Evolutionary conservation across 768 basidiomycete genomes (phyloP).

Genomic region (Collybiopsis luxurians): DNA sequence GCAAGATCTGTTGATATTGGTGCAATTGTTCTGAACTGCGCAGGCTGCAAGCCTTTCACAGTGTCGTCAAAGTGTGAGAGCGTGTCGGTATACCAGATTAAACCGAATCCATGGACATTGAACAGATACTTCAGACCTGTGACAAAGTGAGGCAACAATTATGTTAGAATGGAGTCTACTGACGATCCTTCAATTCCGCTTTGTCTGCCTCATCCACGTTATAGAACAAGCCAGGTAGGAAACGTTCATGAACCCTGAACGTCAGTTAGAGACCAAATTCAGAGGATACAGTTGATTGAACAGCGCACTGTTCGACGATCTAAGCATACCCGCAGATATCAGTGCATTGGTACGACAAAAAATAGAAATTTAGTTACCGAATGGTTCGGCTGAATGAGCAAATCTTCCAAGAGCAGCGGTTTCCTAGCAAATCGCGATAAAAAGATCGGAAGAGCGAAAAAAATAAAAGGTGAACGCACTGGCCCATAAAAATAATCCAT

Average conservation of each 20-base stretch:
- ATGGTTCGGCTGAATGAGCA: background rate
- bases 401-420: background rate
- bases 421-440: background rate
- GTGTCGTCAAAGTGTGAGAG: background rate
- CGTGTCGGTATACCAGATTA: background rate
- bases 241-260: background rate
- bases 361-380: background rate
- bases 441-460: background rate
- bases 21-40: background rate
- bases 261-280: background rate
- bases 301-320: background rate
- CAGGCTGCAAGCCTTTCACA: background rate
- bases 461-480: background rate
- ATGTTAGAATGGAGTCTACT: background rate
- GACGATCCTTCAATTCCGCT: background rate
- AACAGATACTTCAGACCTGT: background rate
- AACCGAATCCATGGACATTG: background rate
- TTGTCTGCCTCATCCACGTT: background rate
- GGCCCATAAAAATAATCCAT: background rate
- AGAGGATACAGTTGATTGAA: too few species aligned
- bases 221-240: background rate
- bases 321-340: background rate
- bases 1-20: conserved; percentile 1
- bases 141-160: background rate
- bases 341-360: background rate